Conservation (phyloP, 306 rosid genomes). For the Sphenostylis stenocarpa region DNA sequence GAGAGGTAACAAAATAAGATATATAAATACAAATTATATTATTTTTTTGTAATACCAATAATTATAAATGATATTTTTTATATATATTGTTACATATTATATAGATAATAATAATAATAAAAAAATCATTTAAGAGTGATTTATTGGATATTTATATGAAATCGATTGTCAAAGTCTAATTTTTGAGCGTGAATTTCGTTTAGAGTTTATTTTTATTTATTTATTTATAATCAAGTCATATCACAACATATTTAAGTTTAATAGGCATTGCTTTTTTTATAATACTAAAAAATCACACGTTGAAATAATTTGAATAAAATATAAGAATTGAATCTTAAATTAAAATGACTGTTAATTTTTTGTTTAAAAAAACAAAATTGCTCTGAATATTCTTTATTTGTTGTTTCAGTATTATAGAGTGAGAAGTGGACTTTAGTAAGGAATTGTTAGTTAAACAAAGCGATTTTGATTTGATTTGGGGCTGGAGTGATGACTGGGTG, state of each 20-base stretch:
- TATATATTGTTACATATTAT: too few relatives aligned
- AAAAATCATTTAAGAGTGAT: too few relatives aligned
- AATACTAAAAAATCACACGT: background rate
- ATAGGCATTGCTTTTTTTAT: background rate
- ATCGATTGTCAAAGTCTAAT: too few relatives aligned
- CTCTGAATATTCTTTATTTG: too few relatives aligned
- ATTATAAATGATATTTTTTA: too few relatives aligned
- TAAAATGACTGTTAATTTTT: background rate
- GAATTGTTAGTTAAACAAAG: background rate
- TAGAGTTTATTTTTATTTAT: background rate
- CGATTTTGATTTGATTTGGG: background rate
- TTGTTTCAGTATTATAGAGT: background rate
- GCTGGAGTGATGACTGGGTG: background rate
- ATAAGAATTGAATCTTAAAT: background rate
- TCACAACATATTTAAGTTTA: background rate
- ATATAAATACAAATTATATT: too few relatives aligned
- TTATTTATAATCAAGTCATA: background rate
- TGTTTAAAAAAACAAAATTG: background rate
- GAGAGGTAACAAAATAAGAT: too few relatives aligned
- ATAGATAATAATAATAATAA: too few relatives aligned
- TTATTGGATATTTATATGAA: too few relatives aligned
- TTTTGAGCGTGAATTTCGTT: background rate
- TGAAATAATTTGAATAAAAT: background rate
- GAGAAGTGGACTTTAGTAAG: background rate
- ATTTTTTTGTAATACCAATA: too few relatives aligned